Evolutionary conservation across 495 filamentous ascomycete genomes (phyloP).

Genomic region (Penicillium atrosanguineum): DNA sequence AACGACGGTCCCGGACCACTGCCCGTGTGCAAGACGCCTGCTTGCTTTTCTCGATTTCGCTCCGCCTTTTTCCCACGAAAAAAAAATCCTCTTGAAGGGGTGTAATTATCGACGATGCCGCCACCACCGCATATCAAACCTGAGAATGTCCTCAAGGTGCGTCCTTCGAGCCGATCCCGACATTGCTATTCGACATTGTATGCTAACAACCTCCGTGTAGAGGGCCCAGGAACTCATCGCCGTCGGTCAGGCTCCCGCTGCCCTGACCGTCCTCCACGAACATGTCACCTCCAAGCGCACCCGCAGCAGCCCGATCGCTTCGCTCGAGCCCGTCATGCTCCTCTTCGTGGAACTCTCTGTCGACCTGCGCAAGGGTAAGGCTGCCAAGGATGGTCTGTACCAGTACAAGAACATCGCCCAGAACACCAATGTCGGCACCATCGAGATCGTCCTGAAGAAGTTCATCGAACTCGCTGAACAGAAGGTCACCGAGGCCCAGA

Average conservation of each 20-base stretch:
- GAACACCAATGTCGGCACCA: slow-evolving; percentile 97
- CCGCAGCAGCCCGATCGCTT: slow-evolving; percentile 94
- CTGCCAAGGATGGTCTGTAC: slow-evolving; percentile 97
- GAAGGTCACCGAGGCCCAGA: slow-evolving; percentile 94
- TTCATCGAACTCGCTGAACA: slow-evolving; percentile 96
- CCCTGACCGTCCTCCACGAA: slow-evolving; percentile 93
- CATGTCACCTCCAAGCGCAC: slow-evolving; percentile 98
- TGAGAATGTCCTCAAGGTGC: slow-evolving; percentile 94
- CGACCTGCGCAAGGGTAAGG: slow-evolving; percentile 93
- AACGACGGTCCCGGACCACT: slow-evolving; percentile 23
- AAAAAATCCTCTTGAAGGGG: slow-evolving; percentile 24
- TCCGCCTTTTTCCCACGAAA: slow-evolving; percentile 8
- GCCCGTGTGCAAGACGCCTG: slow-evolving; percentile 23
- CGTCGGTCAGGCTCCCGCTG: slow-evolving; percentile 88
- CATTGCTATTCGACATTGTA: background rate
- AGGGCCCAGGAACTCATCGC: slow-evolving; percentile 97
- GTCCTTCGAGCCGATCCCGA: slow-evolving; percentile 14
- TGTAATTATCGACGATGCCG: slow-evolving; percentile 67
- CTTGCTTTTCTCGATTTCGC: slow-evolving; percentile 2
- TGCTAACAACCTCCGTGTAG: slow-evolving; percentile 35
- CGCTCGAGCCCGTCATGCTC: slow-evolving; percentile 97
- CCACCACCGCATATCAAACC: slow-evolving; percentile 94
- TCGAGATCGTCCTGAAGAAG: slow-evolving; percentile 93
- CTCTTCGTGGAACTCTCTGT: slow-evolving; percentile 95
- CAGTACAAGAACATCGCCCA: slow-evolving; percentile 99